Percentiles rank a stretch among this genome's conserved stretches.
Conservation (phyloP, 1,139 yeast species). For the Sugiyamaella novakii region DNA sequence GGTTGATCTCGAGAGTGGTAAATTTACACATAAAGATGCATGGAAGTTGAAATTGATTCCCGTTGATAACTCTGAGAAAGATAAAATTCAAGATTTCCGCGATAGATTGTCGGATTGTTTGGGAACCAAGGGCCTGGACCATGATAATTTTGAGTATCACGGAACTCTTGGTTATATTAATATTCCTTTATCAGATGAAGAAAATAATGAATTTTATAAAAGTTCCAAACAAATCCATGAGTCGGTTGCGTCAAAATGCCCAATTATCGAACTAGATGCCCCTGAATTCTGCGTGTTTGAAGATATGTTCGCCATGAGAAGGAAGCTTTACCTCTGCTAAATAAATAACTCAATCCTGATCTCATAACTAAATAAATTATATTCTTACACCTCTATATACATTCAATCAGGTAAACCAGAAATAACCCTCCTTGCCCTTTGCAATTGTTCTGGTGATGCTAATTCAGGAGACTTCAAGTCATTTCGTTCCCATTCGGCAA, state of each 20-base stretch:
- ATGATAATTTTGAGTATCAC: slow-evolving; percentile 16
- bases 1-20: slow-evolving; percentile 14
- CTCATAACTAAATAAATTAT: no score
- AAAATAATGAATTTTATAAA: background rate
- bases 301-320: slow-evolving; percentile 21
- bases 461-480: slow-evolving; percentile 26
- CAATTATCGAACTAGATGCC: slow-evolving; percentile 14
- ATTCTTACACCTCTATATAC: background rate
- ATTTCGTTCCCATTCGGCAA: slow-evolving; percentile 52
- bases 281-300: slow-evolving; percentile 20
- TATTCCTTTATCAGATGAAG: slow-evolving; percentile 8
- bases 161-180: slow-evolving; percentile 19
- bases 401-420: slow-evolving; percentile 20
- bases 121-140: slow-evolving; percentile 15
- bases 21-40: slow-evolving; percentile 10
- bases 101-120: slow-evolving; percentile 15
- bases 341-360: no score
- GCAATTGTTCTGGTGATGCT: slow-evolving; percentile 27
- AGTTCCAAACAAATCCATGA: slow-evolving; percentile 2
- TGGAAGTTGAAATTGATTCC: slow-evolving; percentile 16
- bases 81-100: slow-evolving; percentile 10
- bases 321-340: slow-evolving; percentile 11
- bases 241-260: slow-evolving; percentile 7
- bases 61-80: slow-evolving; percentile 6
- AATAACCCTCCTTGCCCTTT: slow-evolving; percentile 26